A percentile compares a stretch with the other conserved stretches of the same genome.
phyloP scores from a whole-genome alignment of 2,329 filamentous ascomycete species.

The Verticillium alfalfae region DNA sequence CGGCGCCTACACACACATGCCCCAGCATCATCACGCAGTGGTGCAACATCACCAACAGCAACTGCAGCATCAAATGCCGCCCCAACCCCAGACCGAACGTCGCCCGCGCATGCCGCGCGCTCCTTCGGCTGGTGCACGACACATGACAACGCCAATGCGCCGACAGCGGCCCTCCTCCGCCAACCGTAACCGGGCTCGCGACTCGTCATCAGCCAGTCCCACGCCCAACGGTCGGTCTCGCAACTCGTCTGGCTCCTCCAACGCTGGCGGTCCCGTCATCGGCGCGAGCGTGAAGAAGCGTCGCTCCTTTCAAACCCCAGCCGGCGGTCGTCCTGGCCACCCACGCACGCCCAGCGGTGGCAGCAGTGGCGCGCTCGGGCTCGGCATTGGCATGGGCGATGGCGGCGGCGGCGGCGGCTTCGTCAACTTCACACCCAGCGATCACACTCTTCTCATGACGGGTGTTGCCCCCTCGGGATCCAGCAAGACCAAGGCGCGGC shows the following conservation, averaged over 20 bases:
- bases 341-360: conserved; percentile 19
- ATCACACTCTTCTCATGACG: conserved; percentile 73
- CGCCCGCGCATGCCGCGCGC: conserved; percentile 44
- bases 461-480: conserved; percentile 89
- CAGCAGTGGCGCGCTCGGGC: conserved; percentile 2
- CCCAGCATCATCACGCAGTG: conserved; percentile 13
- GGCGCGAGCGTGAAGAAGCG: conserved; percentile 31
- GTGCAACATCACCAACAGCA: conserved; percentile 12
- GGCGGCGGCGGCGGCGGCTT: conserved; percentile 50
- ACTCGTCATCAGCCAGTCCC: conserved; percentile 26
- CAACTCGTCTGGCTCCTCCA: conserved; percentile 32
- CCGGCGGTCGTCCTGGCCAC: conserved; percentile 5
- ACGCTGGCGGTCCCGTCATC: conserved; percentile 29
- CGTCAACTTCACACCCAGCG: conserved; percentile 83
- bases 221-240: conserved; percentile 27
- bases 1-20: conserved; percentile 23
- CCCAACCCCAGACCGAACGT: conserved; percentile 21
- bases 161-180: conserved; percentile 33
- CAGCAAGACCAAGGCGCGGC: conserved; percentile 87
- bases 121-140: conserved; percentile 48
- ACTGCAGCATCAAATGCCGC: conserved; percentile 12
- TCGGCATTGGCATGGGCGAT: conserved; percentile 19
- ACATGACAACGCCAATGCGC: conserved; percentile 34
- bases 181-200: conserved; percentile 16
- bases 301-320: conserved; percentile 17